Evolutionary conservation across 2,329 filamentous ascomycete genomes (phyloP).

Genomic region (Aureobasidium zeae): DNA sequence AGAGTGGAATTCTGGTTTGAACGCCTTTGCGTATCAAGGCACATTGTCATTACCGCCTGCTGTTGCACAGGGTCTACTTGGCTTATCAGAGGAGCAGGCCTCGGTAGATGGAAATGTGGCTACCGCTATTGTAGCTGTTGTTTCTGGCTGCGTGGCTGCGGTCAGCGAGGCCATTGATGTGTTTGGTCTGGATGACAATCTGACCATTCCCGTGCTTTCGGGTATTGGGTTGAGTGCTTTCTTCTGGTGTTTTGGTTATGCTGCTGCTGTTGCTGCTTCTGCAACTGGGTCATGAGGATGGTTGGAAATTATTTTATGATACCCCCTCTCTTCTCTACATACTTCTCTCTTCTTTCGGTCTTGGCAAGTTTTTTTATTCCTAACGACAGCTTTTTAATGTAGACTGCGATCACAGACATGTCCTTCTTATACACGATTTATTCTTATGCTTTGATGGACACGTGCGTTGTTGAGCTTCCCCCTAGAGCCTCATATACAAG

Average conservation of each 20-base stretch:
- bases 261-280: no score
- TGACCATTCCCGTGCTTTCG: constrained; percentile 90
- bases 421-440: no score
- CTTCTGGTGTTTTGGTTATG: constrained; percentile 79
- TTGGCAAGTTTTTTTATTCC: no score
- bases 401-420: no score
- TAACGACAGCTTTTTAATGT: no score
- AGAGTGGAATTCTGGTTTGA: constrained; percentile 33
- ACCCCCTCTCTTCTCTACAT: no score
- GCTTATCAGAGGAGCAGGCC: constrained; percentile 49
- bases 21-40: constrained; percentile 75
- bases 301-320: no score
- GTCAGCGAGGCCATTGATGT: constrained; percentile 84
- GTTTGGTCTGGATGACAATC: constrained; percentile 92
- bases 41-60: constrained; percentile 57
- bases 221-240: constrained; percentile 86
- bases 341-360: no score
- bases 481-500: no score
- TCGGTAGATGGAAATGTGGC: constrained; percentile 63
- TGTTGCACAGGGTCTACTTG: constrained; percentile 47
- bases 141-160: constrained; percentile 81
- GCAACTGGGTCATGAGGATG: no score
- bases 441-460: no score
- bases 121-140: constrained; percentile 69
- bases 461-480: no score